A percentile compares a stretch with the other conserved stretches of the same genome.
phyloP scores from a whole-genome alignment of 2,329 filamentous ascomycete genomes.

The Chrysoporthe deuterocubensis region DNA sequence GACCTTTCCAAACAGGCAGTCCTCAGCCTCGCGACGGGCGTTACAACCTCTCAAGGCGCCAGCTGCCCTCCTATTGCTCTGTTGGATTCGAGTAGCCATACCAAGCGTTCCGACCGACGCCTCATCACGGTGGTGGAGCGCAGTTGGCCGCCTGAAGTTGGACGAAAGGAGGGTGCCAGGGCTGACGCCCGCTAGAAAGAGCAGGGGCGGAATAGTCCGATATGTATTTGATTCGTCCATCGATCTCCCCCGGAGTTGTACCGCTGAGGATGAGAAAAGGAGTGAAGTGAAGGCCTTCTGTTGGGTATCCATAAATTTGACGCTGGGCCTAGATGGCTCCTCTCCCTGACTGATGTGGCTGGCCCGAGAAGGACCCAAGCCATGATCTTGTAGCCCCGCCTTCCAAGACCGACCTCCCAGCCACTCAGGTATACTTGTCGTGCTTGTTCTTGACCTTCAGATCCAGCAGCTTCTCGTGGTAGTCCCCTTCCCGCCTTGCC shows the following conservation, averaged over 20 bases:
- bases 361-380: neutral
- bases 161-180: neutral
- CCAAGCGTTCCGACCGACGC: neutral
- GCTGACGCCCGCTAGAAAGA: neutral
- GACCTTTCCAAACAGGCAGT: neutral
- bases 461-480: conserved; percentile 84
- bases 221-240: neutral
- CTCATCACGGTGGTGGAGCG: neutral
- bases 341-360: neutral
- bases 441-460: conserved; percentile 92
- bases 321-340: neutral
- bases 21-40: neutral
- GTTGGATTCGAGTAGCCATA: no score
- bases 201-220: no score
- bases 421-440: conserved; percentile 71
- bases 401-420: neutral
- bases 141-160: neutral
- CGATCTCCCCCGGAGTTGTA: neutral
- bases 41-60: neutral
- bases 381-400: neutral
- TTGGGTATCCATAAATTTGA: neutral
- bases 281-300: neutral
- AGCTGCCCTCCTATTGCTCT: neutral
- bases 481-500: conserved; percentile 84
- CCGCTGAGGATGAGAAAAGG: neutral